phyloP scores from a whole-genome alignment of 805 yeast genomes.

The Saturnispora silvae region DNA sequence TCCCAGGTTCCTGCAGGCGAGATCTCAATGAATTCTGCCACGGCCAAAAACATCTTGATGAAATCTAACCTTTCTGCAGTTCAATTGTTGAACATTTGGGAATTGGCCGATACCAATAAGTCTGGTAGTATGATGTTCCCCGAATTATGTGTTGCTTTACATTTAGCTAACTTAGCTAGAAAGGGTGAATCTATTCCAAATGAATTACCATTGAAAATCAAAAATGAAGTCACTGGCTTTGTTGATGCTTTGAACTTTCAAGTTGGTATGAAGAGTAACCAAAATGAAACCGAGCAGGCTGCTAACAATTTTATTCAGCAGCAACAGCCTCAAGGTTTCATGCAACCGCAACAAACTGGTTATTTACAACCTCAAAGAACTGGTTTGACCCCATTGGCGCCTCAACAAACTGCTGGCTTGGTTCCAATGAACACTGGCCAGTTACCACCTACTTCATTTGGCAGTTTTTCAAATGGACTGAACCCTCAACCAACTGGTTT shows the following conservation, averaged over 20 bases:
- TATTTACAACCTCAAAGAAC: conserved; percentile 17
- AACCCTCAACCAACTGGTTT: too few relatives aligned
- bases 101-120: conserved; percentile 76
- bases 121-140: conserved; percentile 85
- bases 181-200: conserved; percentile 73
- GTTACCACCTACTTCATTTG: conserved; percentile 22
- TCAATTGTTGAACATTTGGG: conserved; percentile 81
- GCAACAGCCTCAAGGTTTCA: not conserved
- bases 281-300: conserved; percentile 8
- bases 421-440: conserved; percentile 41
- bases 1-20: conserved; percentile 68
- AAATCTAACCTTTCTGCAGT: conserved; percentile 69
- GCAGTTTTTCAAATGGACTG: conserved; percentile 55
- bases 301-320: conserved; percentile 2
- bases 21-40: conserved; percentile 53
- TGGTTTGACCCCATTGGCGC: conserved; percentile 30
- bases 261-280: conserved; percentile 38
- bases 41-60: conserved; percentile 70
- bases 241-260: conserved; percentile 80
- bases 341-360: conserved; percentile 6
- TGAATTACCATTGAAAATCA: conserved; percentile 58
- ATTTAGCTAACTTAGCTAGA: conserved; percentile 67
- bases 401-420: conserved; percentile 25
- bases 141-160: conserved; percentile 87
- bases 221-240: conserved; percentile 78